A percentile compares a stretch with the other conserved stretches of the same genome.
These are phyloP conservation scores for Golubevia pallescens DNA, from an alignment of 1,284 basidiomycete species.

Conservation along the genomic window DNA sequence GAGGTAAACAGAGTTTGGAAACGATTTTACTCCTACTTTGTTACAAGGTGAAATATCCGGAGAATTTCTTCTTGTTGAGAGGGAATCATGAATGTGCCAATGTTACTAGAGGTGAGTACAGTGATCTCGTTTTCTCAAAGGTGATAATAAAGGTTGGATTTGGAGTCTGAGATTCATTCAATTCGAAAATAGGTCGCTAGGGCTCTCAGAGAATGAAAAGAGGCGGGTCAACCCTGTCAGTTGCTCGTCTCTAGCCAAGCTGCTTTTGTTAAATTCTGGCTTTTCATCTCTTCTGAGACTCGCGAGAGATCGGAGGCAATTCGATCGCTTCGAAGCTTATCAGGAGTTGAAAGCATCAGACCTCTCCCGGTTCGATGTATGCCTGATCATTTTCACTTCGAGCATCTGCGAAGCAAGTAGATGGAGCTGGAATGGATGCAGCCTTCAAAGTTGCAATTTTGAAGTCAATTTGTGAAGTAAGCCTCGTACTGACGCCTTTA, in stretches of 20 bases:
- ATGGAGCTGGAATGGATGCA: too few relatives aligned
- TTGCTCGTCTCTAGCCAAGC: neutral
- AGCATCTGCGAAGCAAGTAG: neutral
- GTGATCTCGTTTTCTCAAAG: constrained; percentile 10
- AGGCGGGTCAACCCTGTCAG: neutral
- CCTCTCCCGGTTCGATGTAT: constrained; percentile 1
- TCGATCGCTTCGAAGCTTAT: too few relatives aligned
- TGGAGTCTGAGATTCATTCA: constrained; percentile 1
- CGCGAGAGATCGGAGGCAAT: too few relatives aligned
- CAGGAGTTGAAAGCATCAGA: neutral
- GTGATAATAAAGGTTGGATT: constrained; percentile 1
- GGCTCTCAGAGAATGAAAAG: too few relatives aligned
- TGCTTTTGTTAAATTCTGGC: neutral
- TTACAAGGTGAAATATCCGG: constrained; percentile 97
- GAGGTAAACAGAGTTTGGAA: constrained; percentile 97
- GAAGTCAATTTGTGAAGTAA: neutral
- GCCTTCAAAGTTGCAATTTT: too few relatives aligned
- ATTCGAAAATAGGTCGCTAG: neutral
- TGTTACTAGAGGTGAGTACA: constrained; percentile 84
- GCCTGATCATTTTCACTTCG: neutral
- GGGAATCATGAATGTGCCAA: constrained; percentile 99
- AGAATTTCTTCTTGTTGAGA: constrained; percentile 97
- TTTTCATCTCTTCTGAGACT: constrained; percentile 1
- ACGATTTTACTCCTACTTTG: constrained; percentile 94
- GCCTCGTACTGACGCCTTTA: neutral